Conservation (phyloP, 768 basidiomycete species). For the Cyclocybe cylindracea region DNA sequence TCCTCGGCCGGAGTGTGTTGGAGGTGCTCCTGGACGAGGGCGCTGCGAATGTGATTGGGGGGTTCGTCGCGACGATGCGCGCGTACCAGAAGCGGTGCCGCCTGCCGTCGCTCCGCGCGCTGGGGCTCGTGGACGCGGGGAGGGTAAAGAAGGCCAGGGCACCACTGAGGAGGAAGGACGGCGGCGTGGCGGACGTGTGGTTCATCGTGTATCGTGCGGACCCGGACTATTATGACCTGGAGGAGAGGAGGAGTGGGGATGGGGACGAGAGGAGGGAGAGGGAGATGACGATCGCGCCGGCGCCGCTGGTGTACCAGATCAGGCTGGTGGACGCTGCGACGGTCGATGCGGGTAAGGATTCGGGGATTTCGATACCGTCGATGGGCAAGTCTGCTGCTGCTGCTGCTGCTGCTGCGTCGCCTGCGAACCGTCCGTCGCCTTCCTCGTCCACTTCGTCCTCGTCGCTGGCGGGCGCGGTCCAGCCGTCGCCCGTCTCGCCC, state of each 20-base stretch:
- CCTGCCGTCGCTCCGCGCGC: not conserved
- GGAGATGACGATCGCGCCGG: constrained; percentile 29
- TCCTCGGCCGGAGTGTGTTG: constrained; percentile 49
- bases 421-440: not conserved
- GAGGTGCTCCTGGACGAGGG: constrained; percentile 33
- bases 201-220: constrained; percentile 28
- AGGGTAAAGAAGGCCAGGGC: constrained; percentile 28
- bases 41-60: constrained; percentile 21
- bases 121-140: constrained; percentile 10
- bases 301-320: constrained; percentile 40
- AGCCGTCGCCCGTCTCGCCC: not conserved
- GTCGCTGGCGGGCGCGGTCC: constrained; percentile 8
- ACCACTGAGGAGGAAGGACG: constrained; percentile 41
- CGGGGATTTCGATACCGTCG: not conserved
- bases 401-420: too few relatives aligned
- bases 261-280: constrained; percentile 2
- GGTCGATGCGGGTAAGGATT: constrained; percentile 4
- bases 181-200: constrained; percentile 20
- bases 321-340: constrained; percentile 26
- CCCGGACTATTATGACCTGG: constrained; percentile 20
- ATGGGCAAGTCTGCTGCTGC: not conserved
- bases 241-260: not conserved
- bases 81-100: constrained; percentile 6
- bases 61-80: constrained; percentile 18
- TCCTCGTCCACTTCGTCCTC: constrained; percentile 7